These are phyloP conservation scores for Glycine soja DNA, from an alignment of 306 rosid species.

Conservation along the genomic window DNA sequence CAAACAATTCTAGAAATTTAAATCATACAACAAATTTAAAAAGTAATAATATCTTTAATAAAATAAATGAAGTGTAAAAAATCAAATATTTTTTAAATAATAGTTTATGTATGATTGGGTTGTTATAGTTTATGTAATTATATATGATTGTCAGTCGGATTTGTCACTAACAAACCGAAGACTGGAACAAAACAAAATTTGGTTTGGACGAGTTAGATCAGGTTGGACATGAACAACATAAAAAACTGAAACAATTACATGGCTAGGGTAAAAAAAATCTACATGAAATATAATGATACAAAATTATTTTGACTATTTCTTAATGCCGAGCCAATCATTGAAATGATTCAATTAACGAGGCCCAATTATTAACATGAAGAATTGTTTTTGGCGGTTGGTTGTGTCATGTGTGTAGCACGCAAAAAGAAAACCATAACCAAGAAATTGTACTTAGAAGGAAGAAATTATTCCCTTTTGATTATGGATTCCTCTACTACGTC, in stretches of 20 bases:
- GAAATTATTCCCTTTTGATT: conserved; percentile 26
- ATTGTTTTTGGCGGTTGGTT: conserved; percentile 25
- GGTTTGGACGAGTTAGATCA: neutral
- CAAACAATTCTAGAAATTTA: no score
- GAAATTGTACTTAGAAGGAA: conserved; percentile 38
- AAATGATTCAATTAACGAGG: conserved; percentile 10
- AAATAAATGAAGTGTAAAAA: no score
- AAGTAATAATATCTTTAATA: no score
- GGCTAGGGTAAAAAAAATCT: neutral
- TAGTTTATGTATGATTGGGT: no score
- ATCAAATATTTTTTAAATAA: no score
- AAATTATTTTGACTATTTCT: neutral
- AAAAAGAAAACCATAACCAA: conserved; percentile 15
- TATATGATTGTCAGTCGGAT: no score
- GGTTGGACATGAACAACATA: neutral
- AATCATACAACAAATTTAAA: no score
- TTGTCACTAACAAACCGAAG: neutral
- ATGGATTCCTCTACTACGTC: neutral
- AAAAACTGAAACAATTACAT: neutral
- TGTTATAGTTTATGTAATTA: no score
- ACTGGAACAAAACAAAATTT: neutral
- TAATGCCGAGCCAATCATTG: conserved; percentile 26
- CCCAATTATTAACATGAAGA: conserved; percentile 38
- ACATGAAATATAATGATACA: neutral
- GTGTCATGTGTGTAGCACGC: neutral